Base-by-base conservation (phyloP, 2,329 filamentous ascomycete species). In the Anisogramma anomala region DNA sequence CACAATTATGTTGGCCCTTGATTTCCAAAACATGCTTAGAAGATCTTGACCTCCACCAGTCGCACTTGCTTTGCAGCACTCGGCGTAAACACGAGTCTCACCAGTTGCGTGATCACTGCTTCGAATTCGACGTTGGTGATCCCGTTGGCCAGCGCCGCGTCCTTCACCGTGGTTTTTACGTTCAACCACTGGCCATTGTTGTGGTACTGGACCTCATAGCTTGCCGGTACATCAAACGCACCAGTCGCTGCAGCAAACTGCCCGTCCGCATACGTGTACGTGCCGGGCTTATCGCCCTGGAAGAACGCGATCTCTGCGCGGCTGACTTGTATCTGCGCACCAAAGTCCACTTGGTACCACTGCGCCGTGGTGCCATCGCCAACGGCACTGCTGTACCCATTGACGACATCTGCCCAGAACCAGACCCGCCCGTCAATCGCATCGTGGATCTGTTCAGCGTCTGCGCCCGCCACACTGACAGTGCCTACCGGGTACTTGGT, bases 301-400 rank as follows among this genome's bases (percentile, higher is more conserved):
- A 60, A 62, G 33, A 62, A 63, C 0, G 60, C 59, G 36, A 64
- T 46, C 40, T 63, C 60, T n/a, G 58, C 55, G 31, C 55, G 52
- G 19, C 48, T 53, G 4, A 53, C 49, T 5, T 47, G 40, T 1
- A 54, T 60, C 1, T 43, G 27, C 1, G 43, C 39, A 3, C 58
- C 59, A 42, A 64, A 63, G 35, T 61, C 56, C 28, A 64, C 57
- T 8, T 54, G 47, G 41, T 54, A 63, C 60, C 60, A 63, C 11
- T 62, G 41, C 36, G 43, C 25, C 10, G 56, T 48, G 1, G 52
- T 49, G 5, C 53, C 55, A 33, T 46, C 43, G 14, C 53, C 54
- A 3, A 49, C 39, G 2, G 60, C 52, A 1, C 55, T 57, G 38
- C 58, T 52, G 57, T 60, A 64, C 4, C 61, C 61, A 39, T 64